Evolutionary conservation across 805 yeast species (phyloP), one percentile per base, ranked within the genome.

Genomic region (Cyberlindnera nakhonratchasimensis): DNA sequence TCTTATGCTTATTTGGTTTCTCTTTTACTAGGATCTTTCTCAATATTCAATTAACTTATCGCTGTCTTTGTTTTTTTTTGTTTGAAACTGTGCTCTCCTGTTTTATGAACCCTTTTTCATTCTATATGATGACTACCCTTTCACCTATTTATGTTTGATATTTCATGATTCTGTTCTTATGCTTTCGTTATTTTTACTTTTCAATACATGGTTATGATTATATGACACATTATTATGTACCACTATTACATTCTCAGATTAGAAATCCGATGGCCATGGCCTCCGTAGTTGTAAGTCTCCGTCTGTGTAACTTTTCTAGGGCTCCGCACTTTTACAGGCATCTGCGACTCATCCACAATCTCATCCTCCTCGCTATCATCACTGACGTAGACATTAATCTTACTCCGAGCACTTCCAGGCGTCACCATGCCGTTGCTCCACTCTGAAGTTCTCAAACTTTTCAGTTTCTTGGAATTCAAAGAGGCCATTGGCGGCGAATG

Each of bases 261-360:
- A 3, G 52, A 45, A 6, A 51, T 31, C 20, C 42, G 37, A 6
- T 37, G 31, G 7, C 40, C 33, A 10, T 10, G 17, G 4, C 25
- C 42, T n/a, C 51, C 55, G 25, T 46, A 52, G 37, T 50, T 40
- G 26, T 52, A 52, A 3, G 56, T 52, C 29, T 39, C 47, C 1
- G 56, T 52, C 29, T 48, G 51, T 13, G 54, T 50, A 6, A 40
- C 16, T 29, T 30, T 41, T 7, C 21, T 40, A 10, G 35, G 26
- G 17, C 22, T 20, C 13, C 28, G 26, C 10, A 39, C 29, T 8
- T 23, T 31, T 17, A 16, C 13, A 12, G 37, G 40, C 9, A 30
- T 23, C 33, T 37, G 29, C 9, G 29, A 34, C 34, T 39, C n/a
- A n/a, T n/a, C 47, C n/a, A 28, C 42, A 14, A 40, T 42, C 14